Conservation (phyloP, 345 rosid genomes). For the Eucalyptus shirleyi region DNA sequence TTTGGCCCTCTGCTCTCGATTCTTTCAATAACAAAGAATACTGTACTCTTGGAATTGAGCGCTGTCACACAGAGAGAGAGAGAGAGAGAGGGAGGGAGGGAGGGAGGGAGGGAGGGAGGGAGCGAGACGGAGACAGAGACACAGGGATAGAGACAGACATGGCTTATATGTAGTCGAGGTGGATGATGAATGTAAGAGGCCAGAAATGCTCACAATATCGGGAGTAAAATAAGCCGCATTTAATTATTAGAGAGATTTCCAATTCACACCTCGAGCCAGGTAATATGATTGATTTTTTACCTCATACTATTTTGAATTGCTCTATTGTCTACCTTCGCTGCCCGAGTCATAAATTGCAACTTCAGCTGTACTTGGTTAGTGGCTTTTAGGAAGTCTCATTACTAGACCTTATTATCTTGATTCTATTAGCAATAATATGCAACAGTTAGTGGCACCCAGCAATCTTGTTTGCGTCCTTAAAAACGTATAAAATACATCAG, state of each 20-base stretch:
- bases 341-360: not conserved
- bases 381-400: not conserved
- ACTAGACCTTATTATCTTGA: not conserved
- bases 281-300: not conserved
- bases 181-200: not conserved
- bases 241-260: not conserved
- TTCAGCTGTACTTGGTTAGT: not conserved
- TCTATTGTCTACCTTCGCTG: not conserved
- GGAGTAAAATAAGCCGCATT: not conserved
- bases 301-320: not conserved
- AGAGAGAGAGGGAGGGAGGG: not conserved
- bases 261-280: not conserved
- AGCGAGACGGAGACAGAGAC: too few relatives aligned
- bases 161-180: not conserved
- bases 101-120: too few relatives aligned
- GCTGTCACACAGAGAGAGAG: not conserved
- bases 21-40: not conserved
- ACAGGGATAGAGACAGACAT: not conserved
- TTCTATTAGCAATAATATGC: not conserved
- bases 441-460: not conserved
- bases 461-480: not conserved
- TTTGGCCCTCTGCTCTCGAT: not conserved
- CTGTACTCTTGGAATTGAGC: not conserved
- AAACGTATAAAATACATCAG: not conserved
- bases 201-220: not conserved